These are phyloP conservation scores for Cordyceps cicadae DNA, from an alignment of 2,329 filamentous ascomycete genomes.

Conservation along the genomic window DNA sequence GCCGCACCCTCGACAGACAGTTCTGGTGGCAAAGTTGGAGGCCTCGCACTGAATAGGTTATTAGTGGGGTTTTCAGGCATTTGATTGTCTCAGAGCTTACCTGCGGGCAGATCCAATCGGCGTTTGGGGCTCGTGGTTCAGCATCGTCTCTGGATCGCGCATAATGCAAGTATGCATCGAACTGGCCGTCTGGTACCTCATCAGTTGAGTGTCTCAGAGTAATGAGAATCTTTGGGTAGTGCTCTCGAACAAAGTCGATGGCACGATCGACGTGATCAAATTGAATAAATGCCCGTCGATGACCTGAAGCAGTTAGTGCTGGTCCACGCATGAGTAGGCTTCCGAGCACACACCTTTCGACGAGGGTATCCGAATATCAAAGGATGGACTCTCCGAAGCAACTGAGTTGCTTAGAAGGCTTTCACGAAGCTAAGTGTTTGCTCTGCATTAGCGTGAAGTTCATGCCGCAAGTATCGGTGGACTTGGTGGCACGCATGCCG, in stretches of 20 bases:
- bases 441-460: slow-evolving; percentile 9
- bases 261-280: slow-evolving; percentile 33
- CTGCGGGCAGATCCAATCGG: slow-evolving; percentile 28
- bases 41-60: slow-evolving; percentile 27
- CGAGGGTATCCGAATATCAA: slow-evolving; percentile 32
- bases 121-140: slow-evolving; percentile 19
- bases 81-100: slow-evolving; percentile 18
- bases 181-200: slow-evolving; percentile 30
- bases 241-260: slow-evolving; percentile 32
- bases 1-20: slow-evolving; percentile 31
- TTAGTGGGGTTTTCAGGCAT: slow-evolving; percentile 10
- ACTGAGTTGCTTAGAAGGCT: slow-evolving; percentile 26
- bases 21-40: slow-evolving; percentile 31
- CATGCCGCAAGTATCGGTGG: slow-evolving; percentile 4
- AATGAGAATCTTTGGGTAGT: slow-evolving; percentile 33
- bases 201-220: slow-evolving; percentile 29
- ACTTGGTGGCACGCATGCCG: slow-evolving; percentile 1
- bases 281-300: slow-evolving; percentile 34
- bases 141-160: slow-evolving; percentile 30
- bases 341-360: slow-evolving; percentile 23
- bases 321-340: neutral
- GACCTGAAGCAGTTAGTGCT: slow-evolving; percentile 23
- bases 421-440: slow-evolving; percentile 26
- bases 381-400: slow-evolving; percentile 26
- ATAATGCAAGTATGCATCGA: slow-evolving; percentile 33